Conservation (phyloP, 2,329 filamentous ascomycete genomes). For the Leptographium wingfieldii region DNA sequence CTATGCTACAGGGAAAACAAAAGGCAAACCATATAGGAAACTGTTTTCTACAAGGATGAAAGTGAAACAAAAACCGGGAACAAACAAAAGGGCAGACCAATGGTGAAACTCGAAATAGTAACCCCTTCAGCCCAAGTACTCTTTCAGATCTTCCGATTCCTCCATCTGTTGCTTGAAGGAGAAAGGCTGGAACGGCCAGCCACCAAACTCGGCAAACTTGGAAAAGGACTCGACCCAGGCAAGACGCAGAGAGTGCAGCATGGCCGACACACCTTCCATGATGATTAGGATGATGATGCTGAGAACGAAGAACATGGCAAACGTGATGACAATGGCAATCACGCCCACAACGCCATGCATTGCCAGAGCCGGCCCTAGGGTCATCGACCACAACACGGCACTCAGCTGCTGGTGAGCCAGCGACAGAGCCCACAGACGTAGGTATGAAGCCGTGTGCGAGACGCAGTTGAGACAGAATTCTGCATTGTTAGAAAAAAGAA, state of each 20-base stretch:
- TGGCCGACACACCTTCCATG: conserved; percentile 93
- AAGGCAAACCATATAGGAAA: background rate
- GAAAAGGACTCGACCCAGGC: conserved; percentile 98
- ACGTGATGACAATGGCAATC: conserved; percentile 68
- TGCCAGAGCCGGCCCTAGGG: conserved; percentile 62
- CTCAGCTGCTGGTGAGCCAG: conserved; percentile 96
- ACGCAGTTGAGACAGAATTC: conserved; percentile 99
- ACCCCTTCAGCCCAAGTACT: conserved; percentile 33
- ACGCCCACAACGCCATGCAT: conserved; percentile 56
- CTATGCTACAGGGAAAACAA: background rate
- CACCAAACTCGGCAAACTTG: conserved; percentile 89
- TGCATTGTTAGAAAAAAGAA: conserved; percentile 25
- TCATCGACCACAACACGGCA: conserved; percentile 95
- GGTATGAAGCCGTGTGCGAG: conserved; percentile 95
- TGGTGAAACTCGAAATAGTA: background rate
- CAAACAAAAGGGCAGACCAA: background rate
- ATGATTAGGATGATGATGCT: conserved; percentile 58
- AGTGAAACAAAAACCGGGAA: background rate
- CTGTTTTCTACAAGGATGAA: background rate
- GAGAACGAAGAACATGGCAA: conserved; percentile 86
- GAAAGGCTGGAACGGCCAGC: conserved; percentile 77
- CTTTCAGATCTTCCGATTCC: conserved; percentile 56
- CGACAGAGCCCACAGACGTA: conserved; percentile 94
- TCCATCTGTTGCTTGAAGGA: conserved; percentile 76
- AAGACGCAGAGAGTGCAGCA: conserved; percentile 75